Evolutionary conservation across 148 eudicot genomes (phyloP).

Genomic region (Amaranthus palmeri): DNA sequence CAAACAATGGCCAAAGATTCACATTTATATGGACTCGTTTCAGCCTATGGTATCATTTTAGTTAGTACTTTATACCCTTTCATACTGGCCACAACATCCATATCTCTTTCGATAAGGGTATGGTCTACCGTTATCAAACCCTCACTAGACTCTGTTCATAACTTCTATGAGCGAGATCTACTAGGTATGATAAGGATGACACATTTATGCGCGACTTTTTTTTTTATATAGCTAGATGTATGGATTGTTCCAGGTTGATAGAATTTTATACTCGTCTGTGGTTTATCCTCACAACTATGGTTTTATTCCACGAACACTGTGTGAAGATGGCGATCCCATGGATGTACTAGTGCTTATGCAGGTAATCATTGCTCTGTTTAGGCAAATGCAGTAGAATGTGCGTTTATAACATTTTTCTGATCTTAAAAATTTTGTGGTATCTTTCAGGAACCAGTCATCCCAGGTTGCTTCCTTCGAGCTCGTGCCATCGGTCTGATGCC

Average conservation of each 20-base stretch:
- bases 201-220: too few relatives aligned
- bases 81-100: too few relatives aligned
- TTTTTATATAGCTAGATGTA: too few relatives aligned
- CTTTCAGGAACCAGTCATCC: slow-evolving; percentile 70
- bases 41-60: too few relatives aligned
- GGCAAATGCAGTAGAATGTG: not conserved
- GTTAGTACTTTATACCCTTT: too few relatives aligned
- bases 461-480: slow-evolving; percentile 84
- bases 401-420: not conserved
- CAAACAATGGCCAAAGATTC: too few relatives aligned
- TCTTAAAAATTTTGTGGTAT: not conserved
- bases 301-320: slow-evolving; percentile 74
- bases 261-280: slow-evolving; percentile 83
- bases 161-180: too few relatives aligned
- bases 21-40: too few relatives aligned
- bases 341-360: slow-evolving; percentile 87
- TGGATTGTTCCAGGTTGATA: slow-evolving; percentile 32
- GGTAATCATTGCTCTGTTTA: slow-evolving; percentile 33
- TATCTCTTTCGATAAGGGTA: not conserved
- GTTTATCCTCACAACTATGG: slow-evolving; percentile 98
- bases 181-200: too few relatives aligned
- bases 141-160: not conserved
- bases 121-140: too few relatives aligned
- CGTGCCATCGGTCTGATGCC: slow-evolving; percentile 90
- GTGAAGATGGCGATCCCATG: slow-evolving; percentile 87